These are phyloP conservation scores for Dactylonectria estremocensis DNA, from an alignment of 2,329 filamentous ascomycete genomes.

Conservation along the genomic window DNA sequence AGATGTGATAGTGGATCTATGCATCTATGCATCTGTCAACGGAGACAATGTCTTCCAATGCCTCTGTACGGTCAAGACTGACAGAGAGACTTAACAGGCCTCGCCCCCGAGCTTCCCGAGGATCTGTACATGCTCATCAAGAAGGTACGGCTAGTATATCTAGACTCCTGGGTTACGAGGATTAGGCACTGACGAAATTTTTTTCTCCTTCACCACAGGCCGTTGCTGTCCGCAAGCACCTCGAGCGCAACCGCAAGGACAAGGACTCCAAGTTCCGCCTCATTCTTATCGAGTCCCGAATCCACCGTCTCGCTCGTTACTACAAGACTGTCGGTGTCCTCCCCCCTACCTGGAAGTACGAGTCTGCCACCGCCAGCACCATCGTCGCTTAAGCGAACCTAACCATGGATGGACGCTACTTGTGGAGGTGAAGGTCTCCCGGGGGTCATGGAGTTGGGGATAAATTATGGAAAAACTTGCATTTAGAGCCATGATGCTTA, in stretches of 20 bases:
- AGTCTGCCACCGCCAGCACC: conserved; percentile 96
- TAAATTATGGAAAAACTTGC: conserved; percentile 59
- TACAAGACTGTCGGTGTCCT: conserved; percentile 95
- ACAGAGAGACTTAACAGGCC: conserved; percentile 95
- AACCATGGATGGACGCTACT: conserved; percentile 38
- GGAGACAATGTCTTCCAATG: conserved; percentile 61
- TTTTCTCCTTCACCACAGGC: conserved; percentile 69
- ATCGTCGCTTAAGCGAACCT: conserved; percentile 82
- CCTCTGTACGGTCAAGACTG: conserved; percentile 95
- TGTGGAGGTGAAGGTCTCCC: conserved; percentile 55
- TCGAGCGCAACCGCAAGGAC: conserved; percentile 99
- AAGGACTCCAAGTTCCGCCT: conserved; percentile 99
- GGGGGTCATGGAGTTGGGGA: conserved; percentile 62
- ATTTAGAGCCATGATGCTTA: conserved; percentile 63
- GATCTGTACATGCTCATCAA: conserved; percentile 99
- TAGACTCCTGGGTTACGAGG: neutral
- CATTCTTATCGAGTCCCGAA: conserved; percentile 99
- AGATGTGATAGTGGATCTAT: conserved; percentile 47
- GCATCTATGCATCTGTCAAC: conserved; percentile 46
- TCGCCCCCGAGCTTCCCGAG: conserved; percentile 98
- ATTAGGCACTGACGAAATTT: conserved; percentile 19
- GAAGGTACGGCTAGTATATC: conserved; percentile 77
- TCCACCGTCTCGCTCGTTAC: conserved; percentile 99
- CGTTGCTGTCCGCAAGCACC: conserved; percentile 99
- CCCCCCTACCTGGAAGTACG: conserved; percentile 98